A percentile compares a stretch with the other conserved stretches of the same genome.
Evolutionary conservation across 352 stramenopile genomes (phyloP).

Genomic region (Aphanomyces euteiches): DNA sequence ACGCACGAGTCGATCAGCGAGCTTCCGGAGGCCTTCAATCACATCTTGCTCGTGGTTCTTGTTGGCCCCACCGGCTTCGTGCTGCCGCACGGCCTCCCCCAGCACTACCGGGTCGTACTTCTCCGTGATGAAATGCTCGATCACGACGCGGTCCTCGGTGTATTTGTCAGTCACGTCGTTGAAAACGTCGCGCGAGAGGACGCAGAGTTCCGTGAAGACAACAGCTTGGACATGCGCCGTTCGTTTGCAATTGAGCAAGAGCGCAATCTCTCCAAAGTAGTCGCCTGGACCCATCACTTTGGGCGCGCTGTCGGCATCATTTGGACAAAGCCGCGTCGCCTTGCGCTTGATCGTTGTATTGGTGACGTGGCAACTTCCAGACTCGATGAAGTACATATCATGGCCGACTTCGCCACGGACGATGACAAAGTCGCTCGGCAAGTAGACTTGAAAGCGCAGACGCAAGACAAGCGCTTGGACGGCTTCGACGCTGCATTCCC

Average conservation of each 20-base stretch:
- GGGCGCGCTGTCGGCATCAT: slow-evolving; percentile 15
- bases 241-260: slow-evolving; percentile 82
- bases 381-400: slow-evolving; percentile 88
- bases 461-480: slow-evolving; percentile 82
- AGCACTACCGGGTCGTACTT: slow-evolving; percentile 77
- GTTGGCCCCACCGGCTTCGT: background rate
- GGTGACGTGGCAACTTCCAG: slow-evolving; percentile 69
- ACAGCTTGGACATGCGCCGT: slow-evolving; percentile 71
- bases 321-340: background rate
- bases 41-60: slow-evolving; percentile 22
- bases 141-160: slow-evolving; percentile 70
- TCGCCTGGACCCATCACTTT: slow-evolving; percentile 52
- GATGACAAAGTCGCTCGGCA: slow-evolving; percentile 79
- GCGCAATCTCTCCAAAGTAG: slow-evolving; percentile 77
- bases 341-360: slow-evolving; percentile 46
- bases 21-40: slow-evolving; percentile 7
- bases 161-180: slow-evolving; percentile 71
- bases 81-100: slow-evolving; percentile 65
- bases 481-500: slow-evolving; percentile 73
- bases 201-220: slow-evolving; percentile 72
- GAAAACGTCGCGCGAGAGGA: slow-evolving; percentile 67
- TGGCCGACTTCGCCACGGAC: slow-evolving; percentile 79
- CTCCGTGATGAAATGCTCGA: slow-evolving; percentile 84
- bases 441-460: slow-evolving; percentile 75
- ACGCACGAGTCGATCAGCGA: slow-evolving; percentile 23